phyloP scores from a whole-genome alignment of 352 stramenopile species.

The Phytophthora constricta region DNA sequence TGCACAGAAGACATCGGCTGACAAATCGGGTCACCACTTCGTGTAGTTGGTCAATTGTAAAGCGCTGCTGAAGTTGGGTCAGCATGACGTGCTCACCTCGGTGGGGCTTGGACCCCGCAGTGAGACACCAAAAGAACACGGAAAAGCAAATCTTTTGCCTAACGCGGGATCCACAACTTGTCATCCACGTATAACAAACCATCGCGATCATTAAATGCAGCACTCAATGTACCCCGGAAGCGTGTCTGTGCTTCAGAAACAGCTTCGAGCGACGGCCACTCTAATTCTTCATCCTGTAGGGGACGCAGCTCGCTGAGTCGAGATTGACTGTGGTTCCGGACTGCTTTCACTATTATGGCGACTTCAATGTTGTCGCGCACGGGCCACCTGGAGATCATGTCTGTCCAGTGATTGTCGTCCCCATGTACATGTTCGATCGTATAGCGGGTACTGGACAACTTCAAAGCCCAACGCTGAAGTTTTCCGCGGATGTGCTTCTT shows the following conservation, averaged over 20 bases:
- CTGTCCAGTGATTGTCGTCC: conserved; percentile 4
- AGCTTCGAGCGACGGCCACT: conserved; percentile 5
- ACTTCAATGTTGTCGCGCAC: neutral
- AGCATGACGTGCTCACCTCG: conserved; percentile 2
- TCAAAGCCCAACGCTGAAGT: conserved; percentile 20
- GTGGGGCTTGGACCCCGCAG: conserved; percentile 7
- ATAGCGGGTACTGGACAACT: conserved; percentile 13
- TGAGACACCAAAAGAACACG: conserved; percentile 10
- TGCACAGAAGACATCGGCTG: conserved; percentile 9
- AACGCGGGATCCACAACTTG: conserved; percentile 1
- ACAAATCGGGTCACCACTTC: conserved; percentile 1
- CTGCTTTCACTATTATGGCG: neutral
- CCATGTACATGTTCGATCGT: conserved; percentile 16
- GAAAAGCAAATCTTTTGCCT: conserved; percentile 1
- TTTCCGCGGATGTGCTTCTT: conserved; percentile 23
- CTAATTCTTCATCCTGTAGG: conserved; percentile 5
- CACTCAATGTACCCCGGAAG: neutral
- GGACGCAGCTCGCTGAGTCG: neutral
- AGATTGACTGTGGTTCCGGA: neutral
- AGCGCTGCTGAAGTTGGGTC: neutral
- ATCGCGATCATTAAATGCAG: neutral
- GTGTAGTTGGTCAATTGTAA: conserved; percentile 2
- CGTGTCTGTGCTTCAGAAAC: conserved; percentile 2
- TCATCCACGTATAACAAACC: neutral
- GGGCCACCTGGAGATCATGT: conserved; percentile 4